phyloP scores from a whole-genome alignment of 176 grass and related monocot species.

The Eragrostis nindensis region DNA sequence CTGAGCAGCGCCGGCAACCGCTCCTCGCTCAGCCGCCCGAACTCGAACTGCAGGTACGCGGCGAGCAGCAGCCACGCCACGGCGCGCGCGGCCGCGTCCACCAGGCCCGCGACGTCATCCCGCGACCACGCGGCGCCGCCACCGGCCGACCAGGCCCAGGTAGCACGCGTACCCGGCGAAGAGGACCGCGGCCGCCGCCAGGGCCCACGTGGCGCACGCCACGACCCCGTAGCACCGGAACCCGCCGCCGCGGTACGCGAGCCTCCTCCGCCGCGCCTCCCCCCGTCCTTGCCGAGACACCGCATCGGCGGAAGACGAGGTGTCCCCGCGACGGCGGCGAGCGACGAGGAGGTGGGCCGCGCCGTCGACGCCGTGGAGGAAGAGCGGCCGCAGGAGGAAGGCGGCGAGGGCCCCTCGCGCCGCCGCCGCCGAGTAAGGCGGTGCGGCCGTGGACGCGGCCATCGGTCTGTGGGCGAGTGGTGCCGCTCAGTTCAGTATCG shows the following conservation, averaged over 20 bases:
- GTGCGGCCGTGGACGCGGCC: slow-evolving; percentile 10
- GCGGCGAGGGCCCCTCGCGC: background rate
- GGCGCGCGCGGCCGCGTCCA: slow-evolving; percentile 47
- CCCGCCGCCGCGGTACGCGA: background rate
- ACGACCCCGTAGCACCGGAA: slow-evolving; percentile 40
- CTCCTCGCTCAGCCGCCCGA: slow-evolving; percentile 41
- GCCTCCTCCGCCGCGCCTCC: background rate
- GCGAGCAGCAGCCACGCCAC: slow-evolving; percentile 65
- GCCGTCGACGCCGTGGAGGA: slow-evolving; percentile 35
- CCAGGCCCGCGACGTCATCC: slow-evolving; percentile 8
- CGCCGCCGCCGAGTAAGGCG: background rate
- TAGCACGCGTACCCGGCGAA: slow-evolving; percentile 42
- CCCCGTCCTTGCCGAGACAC: background rate
- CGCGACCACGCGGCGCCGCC: slow-evolving; percentile 32
- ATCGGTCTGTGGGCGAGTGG: slow-evolving; percentile 3
- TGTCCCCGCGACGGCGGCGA: slow-evolving; percentile 26
- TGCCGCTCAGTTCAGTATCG: background rate
- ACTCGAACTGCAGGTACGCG: slow-evolving; percentile 53
- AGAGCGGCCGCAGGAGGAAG: background rate
- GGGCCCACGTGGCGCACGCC: slow-evolving; percentile 30
- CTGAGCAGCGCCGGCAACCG: slow-evolving; percentile 55
- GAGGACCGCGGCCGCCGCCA: slow-evolving; percentile 35
- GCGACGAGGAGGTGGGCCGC: slow-evolving; percentile 33
- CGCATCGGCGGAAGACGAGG: slow-evolving; percentile 10
- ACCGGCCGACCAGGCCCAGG: background rate